Percentiles rank a stretch among this genome's conserved stretches.
phyloP scores from a whole-genome alignment of 208 protist species.

The Wallacemonas rigidus region DNA sequence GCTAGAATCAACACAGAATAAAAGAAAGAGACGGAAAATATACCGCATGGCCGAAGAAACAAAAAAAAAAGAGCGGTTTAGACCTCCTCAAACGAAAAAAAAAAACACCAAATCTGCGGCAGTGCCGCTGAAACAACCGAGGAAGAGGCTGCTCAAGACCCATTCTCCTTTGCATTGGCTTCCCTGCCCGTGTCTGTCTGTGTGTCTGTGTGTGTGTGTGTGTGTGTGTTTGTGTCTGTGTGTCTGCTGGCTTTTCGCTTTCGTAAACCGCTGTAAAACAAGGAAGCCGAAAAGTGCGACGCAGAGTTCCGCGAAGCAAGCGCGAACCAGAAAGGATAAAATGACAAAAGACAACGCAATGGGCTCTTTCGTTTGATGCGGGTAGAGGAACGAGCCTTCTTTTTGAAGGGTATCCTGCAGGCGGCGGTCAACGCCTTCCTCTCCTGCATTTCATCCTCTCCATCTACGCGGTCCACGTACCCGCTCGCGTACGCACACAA shows the following conservation, averaged over 20 bases:
- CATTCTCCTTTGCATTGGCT: too few species aligned
- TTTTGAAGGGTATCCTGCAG: conserved; percentile 2
- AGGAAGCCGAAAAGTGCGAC: too few species aligned
- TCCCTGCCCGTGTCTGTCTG: too few species aligned
- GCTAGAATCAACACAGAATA: background rate
- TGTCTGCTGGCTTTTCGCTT: too few species aligned
- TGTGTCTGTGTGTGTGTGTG: too few species aligned
- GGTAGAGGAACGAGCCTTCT: conserved; percentile 6
- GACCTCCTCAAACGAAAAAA: conserved; percentile 1
- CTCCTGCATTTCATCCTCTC: too few species aligned
- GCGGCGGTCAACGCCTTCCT: too few species aligned
- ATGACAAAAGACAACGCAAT: conserved; percentile 9
- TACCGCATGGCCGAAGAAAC: conserved; percentile 7
- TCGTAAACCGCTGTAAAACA: too few species aligned
- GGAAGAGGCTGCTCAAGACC: too few species aligned
- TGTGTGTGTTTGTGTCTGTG: too few species aligned
- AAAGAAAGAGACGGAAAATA: conserved; percentile 8
- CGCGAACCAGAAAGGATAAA: conserved; percentile 19
- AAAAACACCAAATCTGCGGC: background rate
- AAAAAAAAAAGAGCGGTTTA: conserved; percentile 8
- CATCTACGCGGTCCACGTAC: too few species aligned
- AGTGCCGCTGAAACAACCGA: too few species aligned
- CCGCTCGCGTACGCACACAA: background rate
- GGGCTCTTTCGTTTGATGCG: conserved; percentile 15
- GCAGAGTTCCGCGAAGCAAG: background rate